Evolutionary conservation across 495 filamentous ascomycete genomes (phyloP).

Genomic region (Penicillium daleae): DNA sequence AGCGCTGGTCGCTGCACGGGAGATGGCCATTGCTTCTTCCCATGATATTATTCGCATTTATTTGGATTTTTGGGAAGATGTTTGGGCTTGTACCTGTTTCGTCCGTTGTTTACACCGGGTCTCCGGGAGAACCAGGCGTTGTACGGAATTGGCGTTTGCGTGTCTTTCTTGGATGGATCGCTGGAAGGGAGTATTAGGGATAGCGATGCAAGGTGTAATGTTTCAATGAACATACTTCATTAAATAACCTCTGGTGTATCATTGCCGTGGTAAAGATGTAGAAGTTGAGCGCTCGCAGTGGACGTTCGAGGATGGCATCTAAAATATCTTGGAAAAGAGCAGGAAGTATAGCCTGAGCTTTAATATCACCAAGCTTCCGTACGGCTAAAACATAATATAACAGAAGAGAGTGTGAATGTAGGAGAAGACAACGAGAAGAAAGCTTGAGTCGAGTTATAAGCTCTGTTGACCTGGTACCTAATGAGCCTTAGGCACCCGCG

Average conservation of each 20-base stretch:
- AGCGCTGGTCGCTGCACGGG: constrained; percentile 19
- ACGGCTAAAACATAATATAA: not conserved
- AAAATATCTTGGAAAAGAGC: not conserved
- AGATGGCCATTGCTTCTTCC: constrained; percentile 2
- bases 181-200: constrained; percentile 4
- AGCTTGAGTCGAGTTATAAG: not conserved
- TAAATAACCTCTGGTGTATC: not conserved
- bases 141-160: constrained; percentile 9
- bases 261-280: not conserved
- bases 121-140: constrained; percentile 7
- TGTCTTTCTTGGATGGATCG: not conserved
- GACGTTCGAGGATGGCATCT: too few species aligned
- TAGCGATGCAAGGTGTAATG: constrained; percentile 7
- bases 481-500: constrained; percentile 3
- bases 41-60: constrained; percentile 6
- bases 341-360: not conserved
- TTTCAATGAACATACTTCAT: constrained; percentile 15
- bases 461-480: not conserved
- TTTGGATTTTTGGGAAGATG: not conserved
- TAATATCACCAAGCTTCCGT: not conserved
- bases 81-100: not conserved
- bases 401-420: not conserved
- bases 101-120: not conserved
- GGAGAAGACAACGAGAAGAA: not conserved
- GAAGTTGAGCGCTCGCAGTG: too few species aligned